Evolutionary conservation across 1,284 basidiomycete genomes (phyloP).

Genomic region (Sphagnurus paluster): DNA sequence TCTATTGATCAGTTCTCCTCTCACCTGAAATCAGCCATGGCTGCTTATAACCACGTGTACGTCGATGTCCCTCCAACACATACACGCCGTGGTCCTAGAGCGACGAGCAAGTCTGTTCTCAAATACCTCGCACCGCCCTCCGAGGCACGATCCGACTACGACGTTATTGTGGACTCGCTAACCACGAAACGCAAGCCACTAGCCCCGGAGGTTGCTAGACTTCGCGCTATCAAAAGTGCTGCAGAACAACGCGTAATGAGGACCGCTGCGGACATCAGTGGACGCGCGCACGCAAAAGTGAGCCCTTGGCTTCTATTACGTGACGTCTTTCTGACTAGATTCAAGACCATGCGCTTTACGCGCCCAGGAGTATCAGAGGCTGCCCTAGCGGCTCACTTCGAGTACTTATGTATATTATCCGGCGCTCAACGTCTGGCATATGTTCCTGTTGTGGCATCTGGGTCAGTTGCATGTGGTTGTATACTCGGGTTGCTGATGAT

Average conservation of each 20-base stretch:
- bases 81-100: slow-evolving; percentile 30
- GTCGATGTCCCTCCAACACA: slow-evolving; percentile 32
- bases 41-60: slow-evolving; percentile 40
- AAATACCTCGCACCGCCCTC: slow-evolving; percentile 43
- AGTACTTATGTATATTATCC: slow-evolving; percentile 78
- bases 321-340: background rate
- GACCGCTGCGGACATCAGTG: slow-evolving; percentile 75
- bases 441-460: slow-evolving; percentile 93
- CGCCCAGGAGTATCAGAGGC: slow-evolving; percentile 72
- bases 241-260: slow-evolving; percentile 73
- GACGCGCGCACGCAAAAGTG: slow-evolving; percentile 76
- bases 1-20: slow-evolving; percentile 54
- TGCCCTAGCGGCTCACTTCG: slow-evolving; percentile 82
- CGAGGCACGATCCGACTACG: slow-evolving; percentile 43
- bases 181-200: slow-evolving; percentile 47
- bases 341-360: slow-evolving; percentile 82
- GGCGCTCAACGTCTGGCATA: slow-evolving; percentile 88
- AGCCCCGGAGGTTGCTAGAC: slow-evolving; percentile 57
- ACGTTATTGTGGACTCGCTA: slow-evolving; percentile 53
- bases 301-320: background rate
- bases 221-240: slow-evolving; percentile 72
- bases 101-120: slow-evolving; percentile 45
- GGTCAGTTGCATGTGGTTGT: slow-evolving; percentile 47
- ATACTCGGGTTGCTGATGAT: background rate
- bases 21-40: slow-evolving; percentile 40